phyloP scores from a whole-genome alignment of 176 grass and related monocot species.

The maize (Zea mays) region DNA sequence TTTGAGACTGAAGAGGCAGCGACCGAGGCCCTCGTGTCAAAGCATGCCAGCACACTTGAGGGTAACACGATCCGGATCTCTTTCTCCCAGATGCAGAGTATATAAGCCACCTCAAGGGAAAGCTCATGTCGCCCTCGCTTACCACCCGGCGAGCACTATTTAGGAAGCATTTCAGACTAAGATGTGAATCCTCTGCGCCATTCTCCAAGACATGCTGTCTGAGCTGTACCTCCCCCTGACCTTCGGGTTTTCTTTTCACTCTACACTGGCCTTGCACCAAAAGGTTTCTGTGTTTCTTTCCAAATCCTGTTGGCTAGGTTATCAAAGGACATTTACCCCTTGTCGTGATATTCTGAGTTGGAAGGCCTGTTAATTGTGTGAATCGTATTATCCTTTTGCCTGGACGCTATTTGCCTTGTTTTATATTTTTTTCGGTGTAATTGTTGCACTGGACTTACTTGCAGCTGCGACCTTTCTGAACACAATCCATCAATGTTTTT shows the following conservation, averaged over 20 bases:
- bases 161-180: conserved; percentile 33
- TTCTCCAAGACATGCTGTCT: conserved; percentile 27
- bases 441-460: too few relatives aligned
- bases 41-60: conserved; percentile 76
- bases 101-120: conserved; percentile 35
- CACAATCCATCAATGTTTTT: too few relatives aligned
- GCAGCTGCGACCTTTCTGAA: too few relatives aligned
- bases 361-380: conserved; percentile 11
- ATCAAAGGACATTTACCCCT: background rate
- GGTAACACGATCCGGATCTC: conserved; percentile 77
- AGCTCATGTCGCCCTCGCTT: background rate
- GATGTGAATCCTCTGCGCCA: conserved; percentile 40
- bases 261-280: background rate
- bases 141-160: background rate
- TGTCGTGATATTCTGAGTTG: conserved; percentile 20
- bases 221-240: background rate
- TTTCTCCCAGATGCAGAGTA: conserved; percentile 91
- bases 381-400: background rate
- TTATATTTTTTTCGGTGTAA: too few relatives aligned
- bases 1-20: conserved; percentile 81
- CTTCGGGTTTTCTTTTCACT: background rate
- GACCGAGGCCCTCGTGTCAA: conserved; percentile 73
- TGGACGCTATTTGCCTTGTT: too few relatives aligned
- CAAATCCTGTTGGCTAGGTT: background rate
- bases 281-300: conserved; percentile 23